Conservation (phyloP, 192 early-diverging fungal species). For the Radiomyces spectabilis region DNA sequence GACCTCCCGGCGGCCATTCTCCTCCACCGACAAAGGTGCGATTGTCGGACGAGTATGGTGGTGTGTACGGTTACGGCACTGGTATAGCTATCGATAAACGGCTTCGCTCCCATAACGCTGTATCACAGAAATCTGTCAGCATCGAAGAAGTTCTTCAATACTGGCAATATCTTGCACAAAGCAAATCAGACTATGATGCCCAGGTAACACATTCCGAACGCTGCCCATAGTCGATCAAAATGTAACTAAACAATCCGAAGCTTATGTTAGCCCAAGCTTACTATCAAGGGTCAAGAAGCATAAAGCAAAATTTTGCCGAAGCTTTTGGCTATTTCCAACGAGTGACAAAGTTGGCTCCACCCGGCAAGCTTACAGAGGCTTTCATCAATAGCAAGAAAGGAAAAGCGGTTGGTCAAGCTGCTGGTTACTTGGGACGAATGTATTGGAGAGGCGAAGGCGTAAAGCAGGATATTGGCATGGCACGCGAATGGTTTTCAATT, state of each 20-base stretch:
- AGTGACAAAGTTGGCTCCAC: slow-evolving; percentile 33
- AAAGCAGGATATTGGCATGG: slow-evolving; percentile 44
- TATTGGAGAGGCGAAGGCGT: slow-evolving; percentile 88
- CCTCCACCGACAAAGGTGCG: slow-evolving; percentile 59
- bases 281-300: slow-evolving; percentile 62
- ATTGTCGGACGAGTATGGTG: slow-evolving; percentile 72
- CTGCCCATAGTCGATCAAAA: too few species aligned
- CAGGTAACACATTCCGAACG: slow-evolving; percentile 40
- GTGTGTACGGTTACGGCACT: slow-evolving; percentile 81
- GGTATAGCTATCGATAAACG: slow-evolving; percentile 32
- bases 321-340: slow-evolving; percentile 53
- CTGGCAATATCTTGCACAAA: slow-evolving; percentile 61
- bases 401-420: slow-evolving; percentile 56
- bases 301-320: slow-evolving; percentile 49
- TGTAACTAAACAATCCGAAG: too few species aligned
- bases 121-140: slow-evolving; percentile 21
- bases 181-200: slow-evolving; percentile 44
- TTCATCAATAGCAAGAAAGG: slow-evolving; percentile 3
- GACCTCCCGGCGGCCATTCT: slow-evolving; percentile 77
- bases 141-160: slow-evolving; percentile 76
- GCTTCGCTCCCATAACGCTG: slow-evolving; percentile 17
- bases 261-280: slow-evolving; percentile 71
- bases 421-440: slow-evolving; percentile 81
- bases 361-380: not conserved
- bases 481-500: slow-evolving; percentile 70